A percentile compares a stretch with the other conserved stretches of the same genome.
Conservation (phyloP, 345 rosid genomes). For the Rhizophora mangle region DNA sequence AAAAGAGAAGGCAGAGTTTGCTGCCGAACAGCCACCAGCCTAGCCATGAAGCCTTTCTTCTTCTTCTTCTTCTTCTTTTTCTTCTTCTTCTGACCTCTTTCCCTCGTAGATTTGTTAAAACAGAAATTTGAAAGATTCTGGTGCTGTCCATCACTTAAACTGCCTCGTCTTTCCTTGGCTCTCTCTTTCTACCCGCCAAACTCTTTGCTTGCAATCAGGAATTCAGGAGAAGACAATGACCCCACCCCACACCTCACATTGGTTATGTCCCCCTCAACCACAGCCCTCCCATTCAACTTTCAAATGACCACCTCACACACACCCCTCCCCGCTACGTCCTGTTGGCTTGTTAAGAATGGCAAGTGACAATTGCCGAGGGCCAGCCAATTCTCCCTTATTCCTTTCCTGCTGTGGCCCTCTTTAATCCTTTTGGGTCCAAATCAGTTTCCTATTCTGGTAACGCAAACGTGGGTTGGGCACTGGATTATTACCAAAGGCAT, state of each 20-base stretch:
- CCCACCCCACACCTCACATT: slow-evolving; percentile 21
- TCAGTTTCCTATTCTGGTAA: no score
- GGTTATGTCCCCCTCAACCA: slow-evolving; percentile 25
- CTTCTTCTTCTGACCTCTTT: no score
- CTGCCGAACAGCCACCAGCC: no score
- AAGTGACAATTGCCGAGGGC: no score
- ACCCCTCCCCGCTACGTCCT: neutral
- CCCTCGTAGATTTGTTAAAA: slow-evolving; percentile 1
- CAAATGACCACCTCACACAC: neutral
- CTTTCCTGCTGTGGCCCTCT: no score
- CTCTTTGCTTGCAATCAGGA: slow-evolving; percentile 22
- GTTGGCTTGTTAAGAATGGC: neutral
- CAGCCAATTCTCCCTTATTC: no score
- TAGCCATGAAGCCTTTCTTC: no score
- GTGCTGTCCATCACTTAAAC: slow-evolving; percentile 1
- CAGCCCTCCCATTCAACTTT: slow-evolving; percentile 37
- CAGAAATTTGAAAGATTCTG: slow-evolving; percentile 21
- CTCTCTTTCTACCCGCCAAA: neutral
- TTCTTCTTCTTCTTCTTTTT: no score
- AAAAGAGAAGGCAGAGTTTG: slow-evolving; percentile 38
- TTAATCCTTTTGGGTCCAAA: no score
- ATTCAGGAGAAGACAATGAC: slow-evolving; percentile 31
- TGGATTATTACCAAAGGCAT: no score
- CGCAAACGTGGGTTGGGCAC: no score
- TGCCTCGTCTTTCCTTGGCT: neutral